These are phyloP conservation scores for Podospora pseudoanserina DNA, from an alignment of 495 filamentous ascomycete genomes.

Conservation along the genomic window DNA sequence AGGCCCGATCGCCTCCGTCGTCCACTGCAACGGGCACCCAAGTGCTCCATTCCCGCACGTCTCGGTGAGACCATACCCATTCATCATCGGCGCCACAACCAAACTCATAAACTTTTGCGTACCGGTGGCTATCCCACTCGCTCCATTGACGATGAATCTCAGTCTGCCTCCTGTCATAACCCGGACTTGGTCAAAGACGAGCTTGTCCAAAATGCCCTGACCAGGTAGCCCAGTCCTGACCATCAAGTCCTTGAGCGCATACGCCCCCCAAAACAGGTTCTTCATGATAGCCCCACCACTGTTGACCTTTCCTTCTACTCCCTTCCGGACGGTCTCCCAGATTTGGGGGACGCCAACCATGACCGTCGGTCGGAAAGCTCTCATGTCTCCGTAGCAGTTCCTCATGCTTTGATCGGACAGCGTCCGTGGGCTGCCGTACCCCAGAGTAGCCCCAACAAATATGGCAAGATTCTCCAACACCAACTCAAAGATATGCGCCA, in stretches of 20 bases:
- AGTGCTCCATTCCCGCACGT: constrained; percentile 69
- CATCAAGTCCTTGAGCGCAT: constrained; percentile 53
- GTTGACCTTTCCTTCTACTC: constrained; percentile 65
- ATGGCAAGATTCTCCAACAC: constrained; percentile 72
- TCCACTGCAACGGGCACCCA: constrained; percentile 65
- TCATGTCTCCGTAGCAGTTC: constrained; percentile 62
- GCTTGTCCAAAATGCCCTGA: constrained; percentile 68
- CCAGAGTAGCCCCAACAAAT: constrained; percentile 71
- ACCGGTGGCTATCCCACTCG: constrained; percentile 72
- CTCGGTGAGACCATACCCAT: constrained; percentile 89
- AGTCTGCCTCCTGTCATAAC: constrained; percentile 68
- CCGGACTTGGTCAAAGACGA: constrained; percentile 74
- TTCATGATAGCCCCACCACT: constrained; percentile 27
- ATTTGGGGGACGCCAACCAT: constrained; percentile 86
- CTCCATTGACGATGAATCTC: constrained; percentile 73
- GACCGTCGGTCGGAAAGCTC: constrained; percentile 70
- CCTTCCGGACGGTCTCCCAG: constrained; percentile 74
- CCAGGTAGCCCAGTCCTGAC: constrained; percentile 61
- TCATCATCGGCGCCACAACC: constrained; percentile 67
- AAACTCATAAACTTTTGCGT: constrained; percentile 77
- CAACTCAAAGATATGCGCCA: constrained; percentile 88
- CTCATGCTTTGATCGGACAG: constrained; percentile 61
- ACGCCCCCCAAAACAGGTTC: constrained; percentile 44
- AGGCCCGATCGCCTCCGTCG: constrained; percentile 69
- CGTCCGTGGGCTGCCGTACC: constrained; percentile 80